Conservation (phyloP, 345 rosid genomes). For the Corymbia maculata region DNA sequence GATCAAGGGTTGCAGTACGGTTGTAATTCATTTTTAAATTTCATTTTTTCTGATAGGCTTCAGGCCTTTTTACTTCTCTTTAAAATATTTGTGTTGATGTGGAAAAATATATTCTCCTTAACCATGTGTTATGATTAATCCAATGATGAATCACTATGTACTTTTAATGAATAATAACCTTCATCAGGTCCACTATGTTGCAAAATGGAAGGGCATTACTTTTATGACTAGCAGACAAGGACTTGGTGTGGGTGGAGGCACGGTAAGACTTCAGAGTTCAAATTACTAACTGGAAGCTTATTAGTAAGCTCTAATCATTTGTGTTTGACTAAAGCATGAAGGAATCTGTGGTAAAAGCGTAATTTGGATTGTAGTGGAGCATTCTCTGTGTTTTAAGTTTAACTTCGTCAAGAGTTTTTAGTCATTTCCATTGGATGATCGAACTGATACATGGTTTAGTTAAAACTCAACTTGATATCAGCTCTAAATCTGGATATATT, state of each 20-base stretch:
- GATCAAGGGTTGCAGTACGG: conserved; percentile 99
- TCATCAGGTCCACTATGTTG: conserved; percentile 85
- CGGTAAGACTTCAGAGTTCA: conserved; percentile 33
- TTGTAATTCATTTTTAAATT: conserved; percentile 48
- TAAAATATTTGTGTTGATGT: not conserved
- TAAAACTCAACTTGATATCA: not conserved
- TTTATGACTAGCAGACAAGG: conserved; percentile 99
- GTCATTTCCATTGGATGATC: not conserved
- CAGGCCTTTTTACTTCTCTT: not conserved
- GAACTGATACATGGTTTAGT: not conserved
- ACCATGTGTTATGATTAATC: not conserved
- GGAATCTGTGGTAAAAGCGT: not conserved
- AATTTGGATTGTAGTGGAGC: not conserved
- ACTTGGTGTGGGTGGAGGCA: conserved; percentile 94
- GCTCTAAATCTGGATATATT: not conserved
- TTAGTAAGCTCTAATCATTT: not conserved
- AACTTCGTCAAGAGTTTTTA: not conserved
- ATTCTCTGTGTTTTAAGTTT: not conserved
- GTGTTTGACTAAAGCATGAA: not conserved
- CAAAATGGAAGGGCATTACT: conserved; percentile 90
- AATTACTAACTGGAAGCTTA: not conserved
- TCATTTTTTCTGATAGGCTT: not conserved
- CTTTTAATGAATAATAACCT: not conserved
- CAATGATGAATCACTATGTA: not conserved
- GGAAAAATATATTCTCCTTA: not conserved